Percentiles rank a stretch among this genome's conserved stretches.
Evolutionary conservation across 2,329 filamentous ascomycete species (phyloP).

Genomic region (Ophidiomyces ophidiicola): DNA sequence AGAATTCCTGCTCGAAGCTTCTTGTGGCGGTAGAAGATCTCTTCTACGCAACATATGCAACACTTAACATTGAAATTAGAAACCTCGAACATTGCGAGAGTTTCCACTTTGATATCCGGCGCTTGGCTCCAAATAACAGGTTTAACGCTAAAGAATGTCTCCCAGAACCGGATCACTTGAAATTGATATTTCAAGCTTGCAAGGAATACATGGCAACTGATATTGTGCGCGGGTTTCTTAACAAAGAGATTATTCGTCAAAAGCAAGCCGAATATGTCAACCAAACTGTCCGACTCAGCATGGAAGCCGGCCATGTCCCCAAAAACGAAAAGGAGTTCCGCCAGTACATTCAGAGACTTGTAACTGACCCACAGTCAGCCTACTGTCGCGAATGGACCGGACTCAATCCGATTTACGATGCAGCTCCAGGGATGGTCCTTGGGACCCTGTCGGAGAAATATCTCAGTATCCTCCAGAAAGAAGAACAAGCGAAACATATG

Average conservation of each 20-base stretch:
- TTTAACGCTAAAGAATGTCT: conserved; percentile 17
- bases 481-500: conserved; percentile 4
- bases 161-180: conserved; percentile 27
- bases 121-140: conserved; percentile 13
- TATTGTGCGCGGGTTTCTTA: conserved; percentile 20
- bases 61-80: conserved; percentile 28
- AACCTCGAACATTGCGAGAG: conserved; percentile 26
- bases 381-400: conserved; percentile 24
- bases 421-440: conserved; percentile 23
- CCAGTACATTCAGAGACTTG: conserved; percentile 19
- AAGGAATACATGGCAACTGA: conserved; percentile 24
- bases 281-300: conserved; percentile 17
- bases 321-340: conserved; percentile 25
- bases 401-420: conserved; percentile 22
- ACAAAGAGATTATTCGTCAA: conserved; percentile 20
- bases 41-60: conserved; percentile 28
- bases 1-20: conserved; percentile 22
- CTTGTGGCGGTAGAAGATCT: conserved; percentile 27
- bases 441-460: conserved; percentile 28
- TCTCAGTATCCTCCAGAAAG: conserved; percentile 17
- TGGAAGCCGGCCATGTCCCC: conserved; percentile 12
- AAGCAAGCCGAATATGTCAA: conserved; percentile 24
- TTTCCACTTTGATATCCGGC: conserved; percentile 20
- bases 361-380: conserved; percentile 17
- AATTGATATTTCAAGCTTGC: conserved; percentile 25